phyloP scores from a whole-genome alignment of 2,329 filamentous ascomycete genomes.

The Aspergillus nomiae region DNA sequence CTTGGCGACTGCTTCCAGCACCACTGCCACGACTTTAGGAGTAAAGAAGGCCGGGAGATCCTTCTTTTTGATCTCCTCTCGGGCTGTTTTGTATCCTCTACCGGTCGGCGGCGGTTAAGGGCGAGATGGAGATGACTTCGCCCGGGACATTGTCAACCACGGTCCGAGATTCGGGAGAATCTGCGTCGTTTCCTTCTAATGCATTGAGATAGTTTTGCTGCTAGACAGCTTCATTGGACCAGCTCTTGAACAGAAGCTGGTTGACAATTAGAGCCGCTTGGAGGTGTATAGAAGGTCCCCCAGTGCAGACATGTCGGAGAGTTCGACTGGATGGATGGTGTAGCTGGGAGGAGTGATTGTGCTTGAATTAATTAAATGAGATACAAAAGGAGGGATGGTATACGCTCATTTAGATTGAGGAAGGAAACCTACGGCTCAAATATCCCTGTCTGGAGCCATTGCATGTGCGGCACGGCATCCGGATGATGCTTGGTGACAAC shows the following conservation, averaged over 20 bases:
- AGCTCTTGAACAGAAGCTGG: conserved; percentile 10
- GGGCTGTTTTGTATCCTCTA: not conserved
- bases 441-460: not conserved
- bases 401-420: not conserved
- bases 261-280: conserved; percentile 12
- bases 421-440: not conserved
- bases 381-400: not conserved
- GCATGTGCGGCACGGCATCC: not conserved
- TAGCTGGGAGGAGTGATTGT: not conserved
- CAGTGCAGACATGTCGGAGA: not conserved
- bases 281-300: conserved; percentile 9
- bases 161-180: not conserved
- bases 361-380: not conserved
- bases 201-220: conserved; percentile 9
- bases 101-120: not conserved
- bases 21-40: not conserved
- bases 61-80: not conserved
- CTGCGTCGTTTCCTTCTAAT: not conserved
- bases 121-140: conserved; percentile 4
- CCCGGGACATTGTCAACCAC: conserved; percentile 5
- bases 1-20: not conserved
- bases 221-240: conserved; percentile 20
- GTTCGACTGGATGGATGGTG: not conserved
- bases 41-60: conserved; percentile 2
- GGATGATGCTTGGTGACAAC: not conserved